Evolutionary conservation across 495 filamentous ascomycete species (phyloP).

Genomic region (Talaromyces wortmannii): DNA sequence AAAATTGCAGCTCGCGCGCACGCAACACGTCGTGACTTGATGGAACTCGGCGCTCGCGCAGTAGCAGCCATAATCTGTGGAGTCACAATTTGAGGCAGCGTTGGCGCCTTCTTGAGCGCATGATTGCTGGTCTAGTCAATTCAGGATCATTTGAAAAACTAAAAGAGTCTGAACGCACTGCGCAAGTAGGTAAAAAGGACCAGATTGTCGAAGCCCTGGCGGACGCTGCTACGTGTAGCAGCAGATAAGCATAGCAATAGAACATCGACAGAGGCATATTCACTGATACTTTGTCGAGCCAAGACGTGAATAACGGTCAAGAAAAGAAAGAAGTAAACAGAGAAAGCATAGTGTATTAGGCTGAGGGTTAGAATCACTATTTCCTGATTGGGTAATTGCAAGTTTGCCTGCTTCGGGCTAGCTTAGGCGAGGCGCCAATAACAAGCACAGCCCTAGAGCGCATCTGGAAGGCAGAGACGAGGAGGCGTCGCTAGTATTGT

Average conservation of each 20-base stretch:
- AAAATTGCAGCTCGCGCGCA: not conserved
- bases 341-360: not conserved
- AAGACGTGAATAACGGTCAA: no score
- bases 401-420: not conserved
- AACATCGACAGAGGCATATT: no score
- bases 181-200: no score
- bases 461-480: not conserved
- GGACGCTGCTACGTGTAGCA: no score
- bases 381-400: not conserved
- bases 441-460: not conserved
- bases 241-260: no score
- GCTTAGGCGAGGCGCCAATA: not conserved
- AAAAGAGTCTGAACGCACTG: no score
- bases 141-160: not conserved
- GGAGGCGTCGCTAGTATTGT: slow-evolving; percentile 1
- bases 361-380: not conserved
- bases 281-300: no score
- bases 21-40: not conserved
- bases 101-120: not conserved
- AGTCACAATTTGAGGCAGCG: not conserved
- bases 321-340: no score
- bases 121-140: not conserved
- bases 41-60: not conserved
- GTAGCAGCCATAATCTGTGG: not conserved
- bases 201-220: no score